phyloP scores from a whole-genome alignment of 257 asterid species.

The Capsicum baccatum region DNA sequence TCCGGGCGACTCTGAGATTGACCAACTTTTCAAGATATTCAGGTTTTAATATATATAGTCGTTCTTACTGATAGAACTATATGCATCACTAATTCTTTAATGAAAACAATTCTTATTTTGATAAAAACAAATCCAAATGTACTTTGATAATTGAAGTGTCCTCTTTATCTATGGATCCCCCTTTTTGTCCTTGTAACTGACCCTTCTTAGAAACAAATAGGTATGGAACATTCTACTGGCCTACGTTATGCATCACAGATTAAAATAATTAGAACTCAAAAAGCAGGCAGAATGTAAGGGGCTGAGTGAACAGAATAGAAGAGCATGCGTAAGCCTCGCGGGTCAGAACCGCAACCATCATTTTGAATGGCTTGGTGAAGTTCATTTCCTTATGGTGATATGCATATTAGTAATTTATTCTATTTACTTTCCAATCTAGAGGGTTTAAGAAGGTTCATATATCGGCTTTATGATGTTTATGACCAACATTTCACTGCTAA shows the following conservation, averaged over 20 bases:
- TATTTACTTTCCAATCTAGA: not conserved
- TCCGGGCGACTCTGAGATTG: slow-evolving; percentile 97
- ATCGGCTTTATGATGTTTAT: not conserved
- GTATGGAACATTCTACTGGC: not conserved
- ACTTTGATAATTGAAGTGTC: not conserved
- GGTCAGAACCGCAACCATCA: not conserved
- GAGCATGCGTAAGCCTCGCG: not conserved
- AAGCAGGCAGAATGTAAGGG: not conserved
- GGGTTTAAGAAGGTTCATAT: not conserved
- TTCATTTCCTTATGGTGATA: not conserved
- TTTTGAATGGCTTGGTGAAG: not conserved
- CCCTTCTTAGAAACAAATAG: not conserved
- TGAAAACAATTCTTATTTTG: not conserved
- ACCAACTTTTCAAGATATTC: slow-evolving; percentile 82
- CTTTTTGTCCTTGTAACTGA: not conserved
- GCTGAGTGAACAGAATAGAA: not conserved
- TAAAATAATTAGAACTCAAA: not conserved
- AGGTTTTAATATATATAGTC: slow-evolving; percentile 55
- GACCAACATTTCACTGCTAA: not conserved
- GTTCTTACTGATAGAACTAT: not conserved
- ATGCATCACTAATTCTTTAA: not conserved
- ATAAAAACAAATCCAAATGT: not conserved
- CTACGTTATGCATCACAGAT: not conserved
- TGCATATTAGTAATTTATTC: slow-evolving; percentile 15
- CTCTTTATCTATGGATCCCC: not conserved